Base-by-base conservation (phyloP, 2,329 filamentous ascomycete genomes). In the Berkeleyomyces basicola region DNA sequence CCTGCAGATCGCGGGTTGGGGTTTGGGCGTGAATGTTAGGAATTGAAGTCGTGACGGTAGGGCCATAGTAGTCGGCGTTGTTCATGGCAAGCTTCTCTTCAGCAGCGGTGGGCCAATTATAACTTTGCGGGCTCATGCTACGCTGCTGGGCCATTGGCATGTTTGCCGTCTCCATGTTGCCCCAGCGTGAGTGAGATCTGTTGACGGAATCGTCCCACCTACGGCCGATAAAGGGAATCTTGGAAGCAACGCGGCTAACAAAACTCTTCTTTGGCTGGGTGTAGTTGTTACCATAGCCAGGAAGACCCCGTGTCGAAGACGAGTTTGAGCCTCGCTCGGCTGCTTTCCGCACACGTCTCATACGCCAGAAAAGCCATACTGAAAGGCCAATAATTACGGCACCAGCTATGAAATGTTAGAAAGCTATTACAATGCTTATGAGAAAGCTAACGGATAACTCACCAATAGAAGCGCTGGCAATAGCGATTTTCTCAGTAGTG, bases 391-490 rank as follows among this genome's bases (percentile, higher is more conserved):
- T 62, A 9, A 65, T 44, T 10, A 62, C n/a, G 3, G 61, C 63
- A 46, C 62, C 62, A 3, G 58, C 63, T 63, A 9, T 43, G 16
- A 44, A 47, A 31, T 51, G 46, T 51, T 61, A 49, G 59, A 14
- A 11, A 4, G 23, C 40, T 1, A 31, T 31, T 0, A 46, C 16
- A 44, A 43, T 11, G n/a, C 33, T 7, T 2, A 9, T 5, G 7
- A 36, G 1, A 10, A 3, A 37, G 14, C 11, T 55, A 4, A 23
- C 23, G 23, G 23, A 23, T 39, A 37, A 59, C 61, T 33, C 33
- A 62, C 61, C 61, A 44, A 65, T 65, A 4, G 63, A 65, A 1
- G 58, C 63, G 47, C 55, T 60, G 49, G 57, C 51, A 57, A 65
- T 65, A 31, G 59, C 63, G 37, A 61, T 51, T 31, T 62, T 61